Evolutionary conservation across 2,329 filamentous ascomycete species (phyloP).

Genomic region (Neofusicoccum parvum): DNA sequence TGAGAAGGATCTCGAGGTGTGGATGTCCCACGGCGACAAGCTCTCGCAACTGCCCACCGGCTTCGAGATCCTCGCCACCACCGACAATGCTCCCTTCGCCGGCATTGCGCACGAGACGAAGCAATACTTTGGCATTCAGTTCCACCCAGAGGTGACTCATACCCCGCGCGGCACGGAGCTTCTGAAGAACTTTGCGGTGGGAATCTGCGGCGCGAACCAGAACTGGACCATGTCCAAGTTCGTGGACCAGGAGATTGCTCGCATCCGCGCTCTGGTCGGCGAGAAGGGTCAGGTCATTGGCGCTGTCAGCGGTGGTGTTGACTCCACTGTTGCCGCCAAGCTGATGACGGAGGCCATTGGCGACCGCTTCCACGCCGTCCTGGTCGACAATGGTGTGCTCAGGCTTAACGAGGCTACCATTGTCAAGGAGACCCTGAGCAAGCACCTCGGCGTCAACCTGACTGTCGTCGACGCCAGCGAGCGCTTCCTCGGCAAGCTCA

Average conservation of each 20-base stretch:
- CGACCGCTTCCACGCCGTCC: conserved; percentile 79
- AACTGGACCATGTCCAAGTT: conserved; percentile 90
- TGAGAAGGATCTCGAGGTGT: conserved; percentile 70
- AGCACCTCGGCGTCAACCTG: conserved; percentile 86
- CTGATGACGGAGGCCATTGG: conserved; percentile 87
- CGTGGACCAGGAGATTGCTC: conserved; percentile 73
- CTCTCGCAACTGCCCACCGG: conserved; percentile 70
- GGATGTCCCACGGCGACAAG: conserved; percentile 92
- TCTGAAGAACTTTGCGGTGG: conserved; percentile 79
- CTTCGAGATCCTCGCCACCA: conserved; percentile 75
- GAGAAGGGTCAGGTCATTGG: conserved; percentile 79
- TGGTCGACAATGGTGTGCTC: conserved; percentile 86
- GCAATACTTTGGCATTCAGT: conserved; percentile 80
- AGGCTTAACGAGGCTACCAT: conserved; percentile 80
- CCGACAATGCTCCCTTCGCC: conserved; percentile 75
- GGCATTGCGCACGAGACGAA: conserved; percentile 73
- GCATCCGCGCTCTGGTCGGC: conserved; percentile 82
- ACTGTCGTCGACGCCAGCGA: conserved; percentile 81
- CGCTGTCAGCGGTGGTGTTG: conserved; percentile 81
- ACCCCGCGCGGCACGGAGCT: conserved; percentile 70
- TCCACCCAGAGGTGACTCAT: conserved; percentile 84
- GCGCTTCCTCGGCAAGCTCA: conserved; percentile 74
- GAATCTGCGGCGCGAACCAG: conserved; percentile 74
- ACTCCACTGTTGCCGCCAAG: conserved; percentile 83
- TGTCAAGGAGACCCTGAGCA: conserved; percentile 76